phyloP scores from a whole-genome alignment of 257 asterid species.

The Penstemon davidsonii region DNA sequence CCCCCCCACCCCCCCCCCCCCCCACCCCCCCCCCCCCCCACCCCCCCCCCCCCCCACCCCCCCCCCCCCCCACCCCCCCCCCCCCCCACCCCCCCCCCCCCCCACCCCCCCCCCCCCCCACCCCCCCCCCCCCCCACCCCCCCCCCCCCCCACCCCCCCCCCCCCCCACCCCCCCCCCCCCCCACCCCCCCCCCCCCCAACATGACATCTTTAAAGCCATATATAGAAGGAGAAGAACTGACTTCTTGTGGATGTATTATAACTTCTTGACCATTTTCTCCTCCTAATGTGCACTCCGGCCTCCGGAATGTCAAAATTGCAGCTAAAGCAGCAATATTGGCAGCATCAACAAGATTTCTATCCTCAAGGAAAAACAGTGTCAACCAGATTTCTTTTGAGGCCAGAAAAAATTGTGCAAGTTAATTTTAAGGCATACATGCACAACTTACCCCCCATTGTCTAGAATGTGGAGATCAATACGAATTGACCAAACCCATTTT shows the following conservation, averaged over 20 bases:
- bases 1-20: no score
- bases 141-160: no score
- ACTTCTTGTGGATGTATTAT: conserved; percentile 82
- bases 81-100: no score
- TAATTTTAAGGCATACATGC: conserved; percentile 13
- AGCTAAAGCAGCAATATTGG: conserved; percentile 93
- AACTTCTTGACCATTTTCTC: conserved; percentile 83
- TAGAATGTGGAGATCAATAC: conserved; percentile 81
- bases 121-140: no score
- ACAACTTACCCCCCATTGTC: conserved; percentile 91
- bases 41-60: no score
- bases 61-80: no score
- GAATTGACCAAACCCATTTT: conserved; percentile 94
- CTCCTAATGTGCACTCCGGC: conserved; percentile 87
- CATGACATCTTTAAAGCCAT: not conserved
- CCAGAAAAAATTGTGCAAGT: conserved; percentile 14
- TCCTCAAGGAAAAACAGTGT: conserved; percentile 18
- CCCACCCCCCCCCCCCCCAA: no score
- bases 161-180: no score
- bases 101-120: no score
- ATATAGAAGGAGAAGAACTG: conserved; percentile 32
- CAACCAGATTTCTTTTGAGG: not conserved
- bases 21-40: no score
- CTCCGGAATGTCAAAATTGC: conserved; percentile 89
- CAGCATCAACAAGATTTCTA: conserved; percentile 97